These are phyloP conservation scores for Truncatella angustata DNA, from an alignment of 2,329 filamentous ascomycete genomes.

Conservation along the genomic window DNA sequence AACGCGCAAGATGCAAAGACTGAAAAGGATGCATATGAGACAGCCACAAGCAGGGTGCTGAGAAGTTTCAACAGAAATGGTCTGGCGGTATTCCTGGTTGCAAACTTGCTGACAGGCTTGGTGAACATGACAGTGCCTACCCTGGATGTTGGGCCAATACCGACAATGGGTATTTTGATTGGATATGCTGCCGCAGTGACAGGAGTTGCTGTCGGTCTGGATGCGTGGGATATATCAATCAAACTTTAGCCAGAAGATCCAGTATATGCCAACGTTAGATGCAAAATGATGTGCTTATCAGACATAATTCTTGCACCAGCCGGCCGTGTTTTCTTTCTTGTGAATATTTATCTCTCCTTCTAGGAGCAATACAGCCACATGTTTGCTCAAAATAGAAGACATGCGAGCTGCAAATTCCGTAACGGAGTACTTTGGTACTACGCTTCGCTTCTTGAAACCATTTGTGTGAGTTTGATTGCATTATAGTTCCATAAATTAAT, in stretches of 20 bases:
- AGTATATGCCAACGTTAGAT: background rate
- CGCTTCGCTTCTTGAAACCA: too few relatives aligned
- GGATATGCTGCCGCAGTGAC: slow-evolving; percentile 70
- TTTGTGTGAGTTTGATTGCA: too few relatives aligned
- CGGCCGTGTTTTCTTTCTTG: too few relatives aligned
- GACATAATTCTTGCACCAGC: too few relatives aligned
- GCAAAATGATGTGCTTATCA: background rate
- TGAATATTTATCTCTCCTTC: too few relatives aligned
- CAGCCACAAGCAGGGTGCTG: slow-evolving; percentile 78
- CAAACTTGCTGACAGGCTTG: slow-evolving; percentile 84
- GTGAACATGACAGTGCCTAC: slow-evolving; percentile 88
- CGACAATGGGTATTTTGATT: slow-evolving; percentile 72
- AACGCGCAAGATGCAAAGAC: slow-evolving; percentile 50
- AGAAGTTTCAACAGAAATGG: slow-evolving; percentile 87
- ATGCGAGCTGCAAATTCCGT: too few relatives aligned
- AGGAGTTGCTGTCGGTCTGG: slow-evolving; percentile 64
- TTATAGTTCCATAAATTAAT: too few relatives aligned
- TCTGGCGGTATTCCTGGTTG: slow-evolving; percentile 77
- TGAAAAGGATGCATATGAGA: slow-evolving; percentile 63
- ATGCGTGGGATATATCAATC: slow-evolving; percentile 65
- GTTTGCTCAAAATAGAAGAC: too few relatives aligned
- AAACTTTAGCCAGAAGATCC: slow-evolving; percentile 37
- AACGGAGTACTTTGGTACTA: too few relatives aligned
- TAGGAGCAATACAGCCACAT: too few relatives aligned
- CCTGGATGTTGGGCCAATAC: slow-evolving; percentile 62